Conservation (phyloP, 2,329 filamentous ascomycete genomes). For the Volutella citrinella region DNA sequence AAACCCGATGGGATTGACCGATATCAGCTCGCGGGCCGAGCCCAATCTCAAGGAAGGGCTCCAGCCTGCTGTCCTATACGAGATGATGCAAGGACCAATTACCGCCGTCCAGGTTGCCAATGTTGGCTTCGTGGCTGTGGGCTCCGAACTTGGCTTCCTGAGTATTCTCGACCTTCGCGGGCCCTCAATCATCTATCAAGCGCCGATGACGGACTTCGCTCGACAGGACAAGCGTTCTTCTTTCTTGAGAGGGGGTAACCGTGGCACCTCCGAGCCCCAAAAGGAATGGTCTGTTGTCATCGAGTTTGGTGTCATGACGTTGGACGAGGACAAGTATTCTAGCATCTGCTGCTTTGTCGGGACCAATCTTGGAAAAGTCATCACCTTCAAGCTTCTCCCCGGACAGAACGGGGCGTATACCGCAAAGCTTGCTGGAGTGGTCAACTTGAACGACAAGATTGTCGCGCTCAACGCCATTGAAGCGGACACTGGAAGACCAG, state of each 20-base stretch:
- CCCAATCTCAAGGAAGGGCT: slow-evolving; percentile 73
- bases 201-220: slow-evolving; percentile 67
- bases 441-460: slow-evolving; percentile 64
- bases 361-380: slow-evolving; percentile 77
- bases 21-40: slow-evolving; percentile 72
- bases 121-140: slow-evolving; percentile 85
- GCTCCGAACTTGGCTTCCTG: slow-evolving; percentile 78
- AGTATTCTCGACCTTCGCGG: slow-evolving; percentile 85
- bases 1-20: slow-evolving; percentile 68
- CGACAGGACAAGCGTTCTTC: slow-evolving; percentile 75
- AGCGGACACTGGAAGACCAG: slow-evolving; percentile 71
- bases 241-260: slow-evolving; percentile 56
- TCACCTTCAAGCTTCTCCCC: slow-evolving; percentile 88
- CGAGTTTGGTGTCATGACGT: slow-evolving; percentile 89
- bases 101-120: slow-evolving; percentile 82
- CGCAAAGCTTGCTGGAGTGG: slow-evolving; percentile 67
- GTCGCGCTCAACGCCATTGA: slow-evolving; percentile 78
- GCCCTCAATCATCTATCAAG: slow-evolving; percentile 77
- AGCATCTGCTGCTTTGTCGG: slow-evolving; percentile 92
- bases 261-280: slow-evolving; percentile 32
- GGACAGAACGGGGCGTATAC: slow-evolving; percentile 65
- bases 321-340: slow-evolving; percentile 93
- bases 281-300: slow-evolving; percentile 77
- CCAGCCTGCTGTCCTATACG: slow-evolving; percentile 75
- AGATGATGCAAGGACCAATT: slow-evolving; percentile 79